Evolutionary conservation across 176 grass and related monocot genomes (phyloP).

Genomic region (Carex cristatella): DNA sequence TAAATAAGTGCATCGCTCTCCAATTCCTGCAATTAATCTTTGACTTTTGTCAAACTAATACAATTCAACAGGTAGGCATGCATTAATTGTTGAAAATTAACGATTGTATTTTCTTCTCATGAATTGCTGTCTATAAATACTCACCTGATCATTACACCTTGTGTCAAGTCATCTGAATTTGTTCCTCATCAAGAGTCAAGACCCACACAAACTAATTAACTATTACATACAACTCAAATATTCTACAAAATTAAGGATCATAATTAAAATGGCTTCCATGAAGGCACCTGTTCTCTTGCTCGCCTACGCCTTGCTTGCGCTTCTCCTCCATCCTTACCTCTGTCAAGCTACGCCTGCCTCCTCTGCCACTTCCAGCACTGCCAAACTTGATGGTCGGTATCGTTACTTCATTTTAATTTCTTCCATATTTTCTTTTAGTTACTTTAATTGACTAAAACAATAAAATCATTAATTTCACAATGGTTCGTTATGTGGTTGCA

Average conservation of each 20-base stretch:
- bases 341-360: conserved; percentile 9
- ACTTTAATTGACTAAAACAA: not conserved
- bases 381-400: conserved; percentile 27
- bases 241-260: not conserved
- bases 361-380: not conserved
- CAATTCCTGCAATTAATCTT: not conserved
- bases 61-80: not conserved
- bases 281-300: conserved; percentile 17
- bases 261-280: conserved; percentile 8
- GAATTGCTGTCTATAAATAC: not conserved
- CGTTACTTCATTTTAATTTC: not conserved
- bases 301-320: conserved; percentile 27
- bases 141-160: not conserved
- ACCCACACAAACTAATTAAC: not conserved
- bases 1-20: no score
- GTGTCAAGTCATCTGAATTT: not conserved
- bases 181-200: not conserved
- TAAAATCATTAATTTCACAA: not conserved
- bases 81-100: not conserved
- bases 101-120: no score
- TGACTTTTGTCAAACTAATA: not conserved
- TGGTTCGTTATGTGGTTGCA: not conserved
- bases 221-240: not conserved
- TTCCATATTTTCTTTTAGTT: not conserved
- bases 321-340: conserved; percentile 32